phyloP scores from a whole-genome alignment of 2,329 filamentous ascomycete species.

The Ceratocystis colombiana region DNA sequence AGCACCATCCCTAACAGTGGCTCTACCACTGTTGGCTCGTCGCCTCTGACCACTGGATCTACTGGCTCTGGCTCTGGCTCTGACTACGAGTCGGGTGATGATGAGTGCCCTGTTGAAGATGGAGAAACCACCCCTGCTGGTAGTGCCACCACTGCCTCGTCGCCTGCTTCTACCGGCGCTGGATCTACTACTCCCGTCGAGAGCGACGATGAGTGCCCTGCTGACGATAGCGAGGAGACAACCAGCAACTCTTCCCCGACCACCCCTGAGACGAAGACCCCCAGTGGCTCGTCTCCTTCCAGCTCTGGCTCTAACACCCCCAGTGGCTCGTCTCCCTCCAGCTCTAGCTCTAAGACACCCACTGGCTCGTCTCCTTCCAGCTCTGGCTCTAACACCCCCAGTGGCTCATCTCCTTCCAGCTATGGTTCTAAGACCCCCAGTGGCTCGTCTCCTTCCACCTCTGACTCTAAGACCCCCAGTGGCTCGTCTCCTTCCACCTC shows the following conservation, averaged over 20 bases:
- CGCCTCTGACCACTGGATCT: slow-evolving; percentile 3
- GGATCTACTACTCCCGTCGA: not conserved
- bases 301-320: not conserved
- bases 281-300: not conserved
- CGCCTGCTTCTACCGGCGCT: not conserved
- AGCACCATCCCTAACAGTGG: not conserved
- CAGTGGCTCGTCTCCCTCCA: not conserved
- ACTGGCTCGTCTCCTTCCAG: no score
- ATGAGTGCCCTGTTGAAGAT: slow-evolving; percentile 17
- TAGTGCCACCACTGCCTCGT: slow-evolving; percentile 12
- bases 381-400: no score
- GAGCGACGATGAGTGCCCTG: slow-evolving; percentile 12
- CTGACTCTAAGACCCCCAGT: no score
- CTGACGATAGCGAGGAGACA: slow-evolving; percentile 6
- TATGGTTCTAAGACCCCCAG: no score
- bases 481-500: not conserved
- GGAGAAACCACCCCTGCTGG: not conserved
- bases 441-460: not conserved
- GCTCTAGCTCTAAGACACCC: no score
- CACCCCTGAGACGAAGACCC: not conserved
- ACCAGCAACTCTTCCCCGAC: not conserved
- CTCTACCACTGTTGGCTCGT: not conserved
- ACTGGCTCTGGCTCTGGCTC: not conserved
- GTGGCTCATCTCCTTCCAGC: not conserved
- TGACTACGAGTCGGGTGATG: slow-evolving; percentile 11